Conservation (phyloP, 768 basidiomycete species). For the Mycena chlorophos region DNA sequence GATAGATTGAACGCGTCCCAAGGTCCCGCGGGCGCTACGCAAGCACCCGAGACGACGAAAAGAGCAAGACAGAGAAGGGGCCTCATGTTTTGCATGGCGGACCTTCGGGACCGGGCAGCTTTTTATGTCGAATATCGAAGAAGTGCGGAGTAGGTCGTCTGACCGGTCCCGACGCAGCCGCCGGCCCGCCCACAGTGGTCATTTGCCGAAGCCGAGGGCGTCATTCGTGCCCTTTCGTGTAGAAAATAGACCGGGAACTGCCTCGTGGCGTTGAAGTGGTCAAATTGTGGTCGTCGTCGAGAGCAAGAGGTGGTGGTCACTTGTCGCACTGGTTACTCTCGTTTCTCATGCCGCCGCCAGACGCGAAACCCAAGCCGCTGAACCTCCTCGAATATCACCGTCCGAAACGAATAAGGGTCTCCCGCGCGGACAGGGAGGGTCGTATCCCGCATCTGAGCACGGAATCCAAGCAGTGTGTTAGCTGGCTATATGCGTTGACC, state of each 20-base stretch:
- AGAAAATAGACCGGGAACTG: no score
- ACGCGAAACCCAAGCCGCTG: conserved; percentile 24
- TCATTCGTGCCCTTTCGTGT: no score
- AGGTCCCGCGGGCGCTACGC: conserved; percentile 44
- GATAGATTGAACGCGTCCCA: conserved; percentile 58
- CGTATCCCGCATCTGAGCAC: conserved; percentile 49
- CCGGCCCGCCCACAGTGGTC: background rate
- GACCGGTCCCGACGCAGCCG: background rate
- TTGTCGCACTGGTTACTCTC: no score
- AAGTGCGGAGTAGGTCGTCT: background rate
- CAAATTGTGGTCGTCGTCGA: no score
- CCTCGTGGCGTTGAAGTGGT: no score
- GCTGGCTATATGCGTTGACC: background rate
- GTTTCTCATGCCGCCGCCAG: no score
- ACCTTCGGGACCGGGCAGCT: background rate
- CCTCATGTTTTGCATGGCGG: conserved; percentile 6
- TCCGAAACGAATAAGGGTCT: conserved; percentile 38
- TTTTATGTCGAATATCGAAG: background rate
- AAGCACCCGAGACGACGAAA: conserved; percentile 1
- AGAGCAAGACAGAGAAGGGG: background rate
- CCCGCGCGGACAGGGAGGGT: no score
- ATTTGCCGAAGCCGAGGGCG: no score
- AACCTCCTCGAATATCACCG: conserved; percentile 53
- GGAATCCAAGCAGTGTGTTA: conserved; percentile 51
- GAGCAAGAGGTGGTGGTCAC: no score